Evolutionary conservation across 805 yeast species (phyloP), one percentile per base, ranked within the genome.

Genomic region (Lachancea sp.): DNA sequence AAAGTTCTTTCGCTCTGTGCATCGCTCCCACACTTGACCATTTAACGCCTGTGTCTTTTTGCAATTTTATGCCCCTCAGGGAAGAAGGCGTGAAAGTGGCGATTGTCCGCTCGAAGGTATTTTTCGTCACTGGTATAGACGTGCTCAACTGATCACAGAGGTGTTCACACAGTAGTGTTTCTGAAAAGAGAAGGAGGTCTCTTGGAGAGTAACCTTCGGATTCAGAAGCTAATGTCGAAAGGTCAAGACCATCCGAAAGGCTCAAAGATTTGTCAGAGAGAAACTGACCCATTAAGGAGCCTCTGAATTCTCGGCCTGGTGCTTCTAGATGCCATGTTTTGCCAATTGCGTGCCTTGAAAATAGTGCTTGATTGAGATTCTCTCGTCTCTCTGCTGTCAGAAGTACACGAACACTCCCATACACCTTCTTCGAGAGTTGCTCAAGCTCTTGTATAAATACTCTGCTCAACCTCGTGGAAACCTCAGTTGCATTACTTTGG

Each of bases 1-100:
- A 66, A 0, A 87, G 69, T 9, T 75, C 70, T 58, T 91, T 91
- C 1, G 95, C 93, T 13, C 79, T 83, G 16, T 67, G 67, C 44
- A 91, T 68, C 0, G 97, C 99, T 6, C 98, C 99, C 52, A 91
- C 87, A 53, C 89, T 95, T 2, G 71, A 56, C 99, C 99, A 91
- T 38, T 75, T 74, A 0, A 81, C 77, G 11, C 59, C 57, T 2
- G 59, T 59, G 1, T 79, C 65, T 55, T 85, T 88, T 53, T 88
- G 88, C 10, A 90, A 69, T 59, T 88, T 87, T 6, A 88, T 95
- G 0, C 95, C 95, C 43, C 96, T 74, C 44, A 91, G 67, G 38
- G 87, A 81, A 0, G 95, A 78, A 0, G 98, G 96, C 1, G 80
- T 77, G 54, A 75, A 91, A 0, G 79, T 85, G 11, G 72, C 62